Conservation (phyloP, 306 rosid genomes). For the Casuarina equisetifolia region DNA sequence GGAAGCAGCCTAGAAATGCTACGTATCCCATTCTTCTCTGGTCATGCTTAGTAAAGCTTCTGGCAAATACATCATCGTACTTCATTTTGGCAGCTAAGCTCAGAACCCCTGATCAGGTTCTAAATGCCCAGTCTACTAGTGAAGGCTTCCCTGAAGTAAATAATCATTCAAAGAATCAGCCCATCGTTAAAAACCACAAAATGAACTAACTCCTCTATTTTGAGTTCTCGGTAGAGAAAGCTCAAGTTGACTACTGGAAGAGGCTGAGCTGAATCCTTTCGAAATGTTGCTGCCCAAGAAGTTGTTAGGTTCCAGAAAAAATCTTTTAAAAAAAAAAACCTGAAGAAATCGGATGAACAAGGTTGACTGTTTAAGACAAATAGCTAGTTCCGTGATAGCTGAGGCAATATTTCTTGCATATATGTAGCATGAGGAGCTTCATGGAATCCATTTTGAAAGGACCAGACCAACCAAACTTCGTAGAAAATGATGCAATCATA, state of each 20-base stretch:
- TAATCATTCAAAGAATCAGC: conserved; percentile 16
- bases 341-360: conserved; percentile 39
- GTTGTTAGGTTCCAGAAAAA: conserved; percentile 42
- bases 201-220: conserved; percentile 3
- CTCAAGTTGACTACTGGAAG: conserved; percentile 35
- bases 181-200: conserved; percentile 2
- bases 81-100: conserved; percentile 31
- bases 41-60: conserved; percentile 81
- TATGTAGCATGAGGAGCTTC: conserved; percentile 27
- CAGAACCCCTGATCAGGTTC: conserved; percentile 21
- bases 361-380: conserved; percentile 58
- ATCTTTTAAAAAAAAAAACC: conserved; percentile 25
- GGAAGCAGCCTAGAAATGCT: conserved; percentile 62
- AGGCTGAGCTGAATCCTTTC: conserved; percentile 37
- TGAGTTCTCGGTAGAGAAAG: conserved; percentile 29
- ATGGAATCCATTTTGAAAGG: conserved; percentile 52
- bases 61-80: conserved; percentile 64
- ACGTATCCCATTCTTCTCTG: conserved; percentile 75
- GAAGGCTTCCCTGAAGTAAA: conserved; percentile 1
- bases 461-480: conserved; percentile 39
- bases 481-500: conserved; percentile 17
- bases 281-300: conserved; percentile 60
- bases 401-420: conserved; percentile 26
- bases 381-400: conserved; percentile 44
- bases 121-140: conserved; percentile 28